Evolutionary conservation across 1,284 basidiomycete genomes (phyloP).

Genomic region (Melanopsichium pennsylvanicum): DNA sequence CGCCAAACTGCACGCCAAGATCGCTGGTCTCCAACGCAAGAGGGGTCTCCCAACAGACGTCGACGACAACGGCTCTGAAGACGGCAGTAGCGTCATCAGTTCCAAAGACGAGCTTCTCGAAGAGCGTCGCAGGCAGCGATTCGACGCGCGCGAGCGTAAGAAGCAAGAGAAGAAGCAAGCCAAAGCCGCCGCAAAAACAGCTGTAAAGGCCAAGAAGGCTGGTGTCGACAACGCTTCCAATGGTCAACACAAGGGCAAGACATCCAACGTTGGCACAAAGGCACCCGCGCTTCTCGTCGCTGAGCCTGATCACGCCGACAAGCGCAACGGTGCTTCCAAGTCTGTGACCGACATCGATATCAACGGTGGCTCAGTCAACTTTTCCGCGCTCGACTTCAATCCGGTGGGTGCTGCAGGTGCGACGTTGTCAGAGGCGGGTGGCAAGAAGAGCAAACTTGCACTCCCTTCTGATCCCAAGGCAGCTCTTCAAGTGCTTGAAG

Average conservation of each 20-base stretch:
- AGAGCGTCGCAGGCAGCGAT: conserved; percentile 56
- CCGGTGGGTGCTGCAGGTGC: conserved; percentile 32
- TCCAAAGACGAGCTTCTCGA: conserved; percentile 60
- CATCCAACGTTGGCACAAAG: conserved; percentile 30
- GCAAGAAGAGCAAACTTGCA: conserved; percentile 55
- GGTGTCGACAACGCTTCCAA: conserved; percentile 22
- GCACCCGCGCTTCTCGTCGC: conserved; percentile 52
- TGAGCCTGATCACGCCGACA: conserved; percentile 37
- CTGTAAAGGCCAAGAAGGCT: conserved; percentile 32
- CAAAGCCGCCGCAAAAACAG: conserved; percentile 28
- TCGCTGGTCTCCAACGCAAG: conserved; percentile 53
- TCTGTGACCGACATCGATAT: conserved; percentile 20
- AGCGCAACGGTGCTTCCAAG: conserved; percentile 16
- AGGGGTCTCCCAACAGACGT: conserved; percentile 32
- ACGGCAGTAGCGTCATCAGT: conserved; percentile 41
- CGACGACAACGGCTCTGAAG: conserved; percentile 28
- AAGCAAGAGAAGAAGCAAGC: conserved; percentile 57
- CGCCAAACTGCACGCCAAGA: conserved; percentile 58
- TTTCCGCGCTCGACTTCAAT: conserved; percentile 49
- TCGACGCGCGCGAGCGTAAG: conserved; percentile 60
- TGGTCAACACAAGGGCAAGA: conserved; percentile 18
- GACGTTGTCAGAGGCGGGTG: conserved; percentile 13
- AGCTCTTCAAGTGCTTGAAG: conserved; percentile 59
- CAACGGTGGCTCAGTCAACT: conserved; percentile 41
- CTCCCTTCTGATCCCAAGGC: conserved; percentile 62